phyloP scores from a whole-genome alignment of 768 basidiomycete genomes.

The Lanmaoa pseudosensibilis region DNA sequence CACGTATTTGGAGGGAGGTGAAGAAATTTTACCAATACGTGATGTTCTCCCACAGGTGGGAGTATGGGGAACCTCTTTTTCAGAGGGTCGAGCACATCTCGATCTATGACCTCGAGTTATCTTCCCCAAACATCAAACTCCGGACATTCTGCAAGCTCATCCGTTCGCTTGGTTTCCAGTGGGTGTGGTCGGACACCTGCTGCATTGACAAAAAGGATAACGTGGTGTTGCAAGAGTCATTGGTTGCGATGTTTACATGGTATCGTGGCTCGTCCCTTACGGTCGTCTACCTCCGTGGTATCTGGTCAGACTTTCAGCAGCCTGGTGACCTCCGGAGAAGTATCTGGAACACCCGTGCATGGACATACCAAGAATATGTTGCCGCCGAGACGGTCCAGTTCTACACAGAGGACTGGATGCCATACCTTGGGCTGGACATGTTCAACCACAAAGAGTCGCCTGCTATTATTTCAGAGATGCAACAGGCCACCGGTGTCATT shows the following conservation, averaged over 20 bases:
- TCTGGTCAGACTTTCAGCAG: too few relatives aligned
- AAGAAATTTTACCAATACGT: background rate
- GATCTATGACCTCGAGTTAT: background rate
- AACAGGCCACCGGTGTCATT: too few relatives aligned
- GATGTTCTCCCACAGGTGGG: slow-evolving; percentile 6
- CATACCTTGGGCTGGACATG: too few relatives aligned
- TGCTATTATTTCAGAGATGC: too few relatives aligned
- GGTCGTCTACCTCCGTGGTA: too few relatives aligned
- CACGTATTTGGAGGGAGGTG: background rate
- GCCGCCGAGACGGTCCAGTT: too few relatives aligned
- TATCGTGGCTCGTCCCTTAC: too few relatives aligned
- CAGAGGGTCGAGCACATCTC: background rate
- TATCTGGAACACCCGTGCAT: too few relatives aligned
- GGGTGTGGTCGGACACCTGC: slow-evolving; percentile 2
- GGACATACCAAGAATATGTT: too few relatives aligned
- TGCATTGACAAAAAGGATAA: background rate
- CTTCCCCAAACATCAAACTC: background rate
- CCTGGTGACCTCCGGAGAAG: too few relatives aligned
- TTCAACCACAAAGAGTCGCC: too few relatives aligned
- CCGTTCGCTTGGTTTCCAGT: background rate
- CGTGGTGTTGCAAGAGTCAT: slow-evolving; percentile 9
- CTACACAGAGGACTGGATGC: too few relatives aligned
- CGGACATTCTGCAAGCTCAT: background rate
- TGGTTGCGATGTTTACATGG: slow-evolving; percentile 18
- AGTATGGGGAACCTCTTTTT: background rate